These are phyloP conservation scores for Hypsizygus ulmarius DNA, from an alignment of 1,284 basidiomycete genomes.

Conservation along the genomic window DNA sequence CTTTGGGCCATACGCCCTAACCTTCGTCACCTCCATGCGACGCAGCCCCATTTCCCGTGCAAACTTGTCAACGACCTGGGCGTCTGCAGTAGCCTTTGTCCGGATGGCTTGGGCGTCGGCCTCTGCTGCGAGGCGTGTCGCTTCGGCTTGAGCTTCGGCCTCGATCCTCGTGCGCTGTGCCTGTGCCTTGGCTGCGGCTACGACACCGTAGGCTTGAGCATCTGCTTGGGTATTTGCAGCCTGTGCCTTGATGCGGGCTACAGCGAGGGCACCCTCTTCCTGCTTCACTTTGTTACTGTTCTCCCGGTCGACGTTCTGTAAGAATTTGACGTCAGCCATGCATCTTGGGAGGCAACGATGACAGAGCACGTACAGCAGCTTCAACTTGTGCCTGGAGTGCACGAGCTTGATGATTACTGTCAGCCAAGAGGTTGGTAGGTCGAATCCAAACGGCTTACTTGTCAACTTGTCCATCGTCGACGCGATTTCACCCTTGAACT, in stretches of 20 bases:
- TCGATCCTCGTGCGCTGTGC: conserved; percentile 69
- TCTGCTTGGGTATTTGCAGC: conserved; percentile 69
- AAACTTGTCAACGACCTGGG: conserved; percentile 58
- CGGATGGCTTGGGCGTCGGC: conserved; percentile 71
- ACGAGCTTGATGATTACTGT: conserved; percentile 38
- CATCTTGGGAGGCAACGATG: neutral
- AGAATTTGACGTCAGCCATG: neutral
- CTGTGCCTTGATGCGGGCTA: conserved; percentile 72
- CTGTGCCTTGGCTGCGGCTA: conserved; percentile 72
- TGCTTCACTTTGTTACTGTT: conserved; percentile 84
- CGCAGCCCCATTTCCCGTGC: conserved; percentile 73
- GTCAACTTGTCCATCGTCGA: conserved; percentile 81
- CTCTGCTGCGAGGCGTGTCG: conserved; percentile 65
- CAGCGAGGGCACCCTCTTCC: conserved; percentile 72
- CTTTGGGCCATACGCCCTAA: conserved; percentile 65
- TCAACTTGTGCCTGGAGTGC: conserved; percentile 81
- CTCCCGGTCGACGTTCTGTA: conserved; percentile 75
- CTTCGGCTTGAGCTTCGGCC: conserved; percentile 70
- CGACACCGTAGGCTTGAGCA: conserved; percentile 66
- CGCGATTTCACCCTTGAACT: conserved; percentile 81
- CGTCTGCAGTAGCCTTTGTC: conserved; percentile 62
- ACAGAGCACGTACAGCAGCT: conserved; percentile 56
- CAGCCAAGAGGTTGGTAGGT: conserved; percentile 11
- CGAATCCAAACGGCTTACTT: conserved; percentile 30
- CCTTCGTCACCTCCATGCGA: conserved; percentile 60